A percentile compares a stretch with the other conserved stretches of the same genome.
Conservation (phyloP, 2,329 filamentous ascomycete species). For the Fusarium falciforme region DNA sequence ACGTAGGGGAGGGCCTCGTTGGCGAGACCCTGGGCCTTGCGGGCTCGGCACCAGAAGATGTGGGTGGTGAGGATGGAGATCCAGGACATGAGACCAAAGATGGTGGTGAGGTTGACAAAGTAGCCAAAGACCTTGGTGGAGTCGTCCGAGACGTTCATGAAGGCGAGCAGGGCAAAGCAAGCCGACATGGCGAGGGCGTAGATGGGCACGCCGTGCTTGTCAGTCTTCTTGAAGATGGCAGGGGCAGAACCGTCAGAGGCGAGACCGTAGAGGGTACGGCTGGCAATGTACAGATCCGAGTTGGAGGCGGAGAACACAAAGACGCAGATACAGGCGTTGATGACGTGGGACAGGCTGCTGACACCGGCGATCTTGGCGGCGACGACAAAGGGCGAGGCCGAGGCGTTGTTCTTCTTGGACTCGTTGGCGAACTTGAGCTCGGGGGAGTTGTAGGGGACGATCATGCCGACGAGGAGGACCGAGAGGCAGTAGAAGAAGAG, state of each 20-base stretch:
- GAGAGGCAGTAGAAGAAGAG: conserved; percentile 82
- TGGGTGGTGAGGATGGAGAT: conserved; percentile 76
- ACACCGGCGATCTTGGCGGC: conserved; percentile 75
- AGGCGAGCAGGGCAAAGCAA: conserved; percentile 73
- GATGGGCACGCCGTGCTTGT: conserved; percentile 77
- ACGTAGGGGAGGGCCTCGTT: conserved; percentile 69
- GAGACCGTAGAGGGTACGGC: conserved; percentile 78
- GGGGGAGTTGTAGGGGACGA: conserved; percentile 76
- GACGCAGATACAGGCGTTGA: conserved; percentile 79
- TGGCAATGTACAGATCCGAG: conserved; percentile 81
- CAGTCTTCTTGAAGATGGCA: conserved; percentile 75
- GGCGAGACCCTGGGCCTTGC: conserved; percentile 69
- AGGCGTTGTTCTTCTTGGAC: conserved; percentile 47
- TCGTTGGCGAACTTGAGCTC: conserved; percentile 70
- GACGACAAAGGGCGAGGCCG: conserved; percentile 78
- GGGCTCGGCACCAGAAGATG: conserved; percentile 73
- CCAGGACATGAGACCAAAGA: conserved; percentile 75
- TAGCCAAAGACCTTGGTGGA: conserved; percentile 70
- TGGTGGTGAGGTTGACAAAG: conserved; percentile 75
- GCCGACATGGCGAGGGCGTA: conserved; percentile 72
- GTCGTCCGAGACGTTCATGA: conserved; percentile 71
- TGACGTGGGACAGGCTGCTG: conserved; percentile 70
- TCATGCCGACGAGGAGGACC: conserved; percentile 80
- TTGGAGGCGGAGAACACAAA: conserved; percentile 84
- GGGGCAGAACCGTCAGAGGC: conserved; percentile 79